phyloP scores from a whole-genome alignment of 2,329 filamentous ascomycete genomes.

The Arthrobotrys megalospora region DNA sequence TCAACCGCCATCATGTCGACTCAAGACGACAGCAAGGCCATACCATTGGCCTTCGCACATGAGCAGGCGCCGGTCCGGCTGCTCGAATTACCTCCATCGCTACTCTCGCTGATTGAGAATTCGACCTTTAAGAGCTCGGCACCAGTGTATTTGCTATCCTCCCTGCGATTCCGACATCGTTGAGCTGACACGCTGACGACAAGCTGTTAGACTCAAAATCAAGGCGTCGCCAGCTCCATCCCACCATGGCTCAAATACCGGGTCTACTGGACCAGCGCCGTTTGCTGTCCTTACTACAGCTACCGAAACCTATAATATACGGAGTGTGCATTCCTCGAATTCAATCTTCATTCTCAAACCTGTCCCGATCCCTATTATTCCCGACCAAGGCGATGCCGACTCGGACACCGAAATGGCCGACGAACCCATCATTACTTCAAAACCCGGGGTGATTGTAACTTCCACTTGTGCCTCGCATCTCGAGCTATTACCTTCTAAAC shows the following conservation, averaged over 20 bases:
- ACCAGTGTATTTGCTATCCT: constrained; percentile 60
- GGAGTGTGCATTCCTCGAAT: constrained; percentile 64
- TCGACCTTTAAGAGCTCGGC: constrained; percentile 56
- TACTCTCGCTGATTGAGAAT: constrained; percentile 63
- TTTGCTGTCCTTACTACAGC: constrained; percentile 63
- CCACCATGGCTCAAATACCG: constrained; percentile 18
- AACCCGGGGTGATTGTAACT: constrained; percentile 60
- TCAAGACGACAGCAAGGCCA: constrained; percentile 57
- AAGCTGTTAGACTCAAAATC: constrained; percentile 63
- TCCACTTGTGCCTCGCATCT: constrained; percentile 62
- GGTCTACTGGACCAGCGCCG: constrained; percentile 31
- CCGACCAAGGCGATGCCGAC: constrained; percentile 49
- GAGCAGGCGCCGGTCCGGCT: constrained; percentile 63
- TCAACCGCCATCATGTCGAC: constrained; percentile 61
- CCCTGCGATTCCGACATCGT: not conserved
- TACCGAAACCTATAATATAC: constrained; percentile 63
- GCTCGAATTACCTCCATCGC: constrained; percentile 63
- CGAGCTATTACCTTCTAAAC: constrained; percentile 62
- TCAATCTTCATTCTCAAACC: constrained; percentile 63
- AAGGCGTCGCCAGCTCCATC: constrained; percentile 60
- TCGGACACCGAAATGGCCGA: constrained; percentile 46
- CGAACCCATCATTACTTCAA: constrained; percentile 31
- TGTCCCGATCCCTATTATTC: constrained; percentile 40
- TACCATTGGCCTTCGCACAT: constrained; percentile 63
- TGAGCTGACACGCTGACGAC: constrained; percentile 5